phyloP scores from a whole-genome alignment of 2,329 filamentous ascomycete genomes.

The Trichophyton simii region DNA sequence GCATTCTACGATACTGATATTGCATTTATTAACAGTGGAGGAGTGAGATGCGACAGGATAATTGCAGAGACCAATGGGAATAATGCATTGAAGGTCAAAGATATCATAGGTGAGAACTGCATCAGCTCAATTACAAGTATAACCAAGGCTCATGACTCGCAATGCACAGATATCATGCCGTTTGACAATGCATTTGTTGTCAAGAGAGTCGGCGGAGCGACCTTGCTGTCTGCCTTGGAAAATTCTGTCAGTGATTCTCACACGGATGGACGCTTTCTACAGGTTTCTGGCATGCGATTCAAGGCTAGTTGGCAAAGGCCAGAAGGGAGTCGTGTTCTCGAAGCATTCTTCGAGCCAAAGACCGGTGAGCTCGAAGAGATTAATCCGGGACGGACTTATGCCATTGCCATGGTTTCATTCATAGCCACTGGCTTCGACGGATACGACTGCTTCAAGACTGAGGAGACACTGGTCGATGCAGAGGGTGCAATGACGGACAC shows the following conservation, averaged over 20 bases:
- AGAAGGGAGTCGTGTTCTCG: neutral
- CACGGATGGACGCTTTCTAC: neutral
- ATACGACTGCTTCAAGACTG: neutral
- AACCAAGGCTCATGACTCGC: neutral
- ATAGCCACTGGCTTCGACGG: neutral
- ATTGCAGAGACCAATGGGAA: neutral
- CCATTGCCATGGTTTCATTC: neutral
- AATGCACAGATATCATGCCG: neutral
- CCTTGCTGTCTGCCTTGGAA: neutral
- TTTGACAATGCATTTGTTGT: neutral
- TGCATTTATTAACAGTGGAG: neutral
- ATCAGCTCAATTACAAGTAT: neutral
- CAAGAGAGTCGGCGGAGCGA: neutral
- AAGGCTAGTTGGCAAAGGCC: neutral
- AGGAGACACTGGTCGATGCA: neutral
- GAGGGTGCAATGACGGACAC: constrained; percentile 2
- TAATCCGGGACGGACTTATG: neutral
- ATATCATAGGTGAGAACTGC: neutral
- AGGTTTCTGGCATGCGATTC: neutral
- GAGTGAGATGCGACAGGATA: neutral
- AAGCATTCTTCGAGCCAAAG: neutral
- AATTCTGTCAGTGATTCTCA: neutral
- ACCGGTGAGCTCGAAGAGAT: neutral
- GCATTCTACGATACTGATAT: neutral
- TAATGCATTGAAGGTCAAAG: neutral